phyloP scores from a whole-genome alignment of 768 basidiomycete species.

The Cubamyces lactineus region DNA sequence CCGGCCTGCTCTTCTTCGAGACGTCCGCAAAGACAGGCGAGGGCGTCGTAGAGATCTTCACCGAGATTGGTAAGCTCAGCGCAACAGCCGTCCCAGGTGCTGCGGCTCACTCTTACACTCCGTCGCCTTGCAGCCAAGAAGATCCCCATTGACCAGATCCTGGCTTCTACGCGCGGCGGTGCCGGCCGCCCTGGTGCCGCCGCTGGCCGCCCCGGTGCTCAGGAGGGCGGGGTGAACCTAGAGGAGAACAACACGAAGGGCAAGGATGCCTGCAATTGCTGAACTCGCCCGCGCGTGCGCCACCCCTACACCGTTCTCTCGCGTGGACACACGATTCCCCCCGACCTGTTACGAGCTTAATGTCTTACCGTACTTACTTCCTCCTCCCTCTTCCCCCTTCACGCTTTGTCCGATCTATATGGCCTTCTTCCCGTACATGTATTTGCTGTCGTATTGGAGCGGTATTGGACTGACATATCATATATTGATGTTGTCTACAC shows the following conservation, averaged over 20 bases:
- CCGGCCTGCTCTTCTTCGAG: constrained; percentile 95
- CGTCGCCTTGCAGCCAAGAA: constrained; percentile 62
- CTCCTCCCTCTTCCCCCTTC: constrained; percentile 16
- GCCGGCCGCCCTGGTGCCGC: constrained; percentile 63
- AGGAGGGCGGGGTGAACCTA: constrained; percentile 68
- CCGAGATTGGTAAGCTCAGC: constrained; percentile 82
- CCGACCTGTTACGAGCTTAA: constrained; percentile 22
- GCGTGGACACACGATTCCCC: constrained; percentile 10
- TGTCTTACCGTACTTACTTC: constrained; percentile 29
- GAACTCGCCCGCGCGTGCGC: constrained; percentile 32
- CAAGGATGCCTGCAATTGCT: constrained; percentile 85
- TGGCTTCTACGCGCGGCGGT: constrained; percentile 78
- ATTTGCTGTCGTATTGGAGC: constrained; percentile 28
- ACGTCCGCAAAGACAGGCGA: constrained; percentile 97
- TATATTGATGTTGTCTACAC: constrained; percentile 21
- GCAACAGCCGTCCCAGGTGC: constrained; percentile 2
- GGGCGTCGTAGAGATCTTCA: constrained; percentile 95
- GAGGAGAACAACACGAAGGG: constrained; percentile 66
- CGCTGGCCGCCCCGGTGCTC: constrained; percentile 54
- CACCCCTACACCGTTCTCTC: neutral
- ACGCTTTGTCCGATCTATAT: constrained; percentile 31
- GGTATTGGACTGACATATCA: constrained; percentile 28
- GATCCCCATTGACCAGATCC: constrained; percentile 91
- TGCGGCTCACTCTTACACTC: constrained; percentile 1
- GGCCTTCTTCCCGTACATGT: constrained; percentile 26